Evolutionary conservation across 768 basidiomycete species (phyloP), one percentile per base, ranked within the genome.

Genomic region (Roridomyces roridus): DNA sequence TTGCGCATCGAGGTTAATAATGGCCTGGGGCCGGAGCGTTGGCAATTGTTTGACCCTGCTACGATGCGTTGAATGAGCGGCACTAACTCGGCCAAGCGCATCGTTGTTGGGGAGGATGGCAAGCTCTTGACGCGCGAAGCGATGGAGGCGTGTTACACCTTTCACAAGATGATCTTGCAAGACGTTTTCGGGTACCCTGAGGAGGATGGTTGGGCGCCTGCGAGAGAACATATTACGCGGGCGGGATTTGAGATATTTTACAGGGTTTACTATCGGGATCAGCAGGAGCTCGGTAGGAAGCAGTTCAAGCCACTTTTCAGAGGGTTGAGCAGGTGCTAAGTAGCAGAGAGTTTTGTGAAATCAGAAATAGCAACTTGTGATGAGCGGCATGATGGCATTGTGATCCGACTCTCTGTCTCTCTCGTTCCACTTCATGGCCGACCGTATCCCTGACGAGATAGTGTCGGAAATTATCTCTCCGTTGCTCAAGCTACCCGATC

Each of bases 91-190:
- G 40, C 23, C 24, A 21, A 65, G 66, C 62, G 64, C 52, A 55
- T 62, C 23, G 39, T 67, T 23, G 51, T 56, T 14, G 60, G 64
- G 18, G 49, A 47, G 11, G 66, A 67, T 44, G 46, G 51, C 37
- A 42, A 61, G 40, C 66, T 52, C 14, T 55, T 65, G 44, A 67
- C 66, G 17, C 56, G 55, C 17, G 59, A 67, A 51, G 58, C 64
- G 9, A 54, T 62, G 17, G 64, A 67, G 50, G 59, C 57, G 17
- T 39, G 63, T 29, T 65, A 57, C 37, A 56, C 58, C 26, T 65
- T 59, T 53, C 57, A 62, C 36, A 34, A 54, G n/a, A 59, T 52
- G 40, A 45, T 65, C 14, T 23, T 67, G 12, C 46, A 28, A 24
- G 43, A 58, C 15, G 55, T 26, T 20, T 54, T 49, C 42, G 59